A percentile compares a stretch with the other conserved stretches of the same genome.
Evolutionary conservation across 495 filamentous ascomycete genomes (phyloP).

Genomic region (Cudoniella acicularis): DNA sequence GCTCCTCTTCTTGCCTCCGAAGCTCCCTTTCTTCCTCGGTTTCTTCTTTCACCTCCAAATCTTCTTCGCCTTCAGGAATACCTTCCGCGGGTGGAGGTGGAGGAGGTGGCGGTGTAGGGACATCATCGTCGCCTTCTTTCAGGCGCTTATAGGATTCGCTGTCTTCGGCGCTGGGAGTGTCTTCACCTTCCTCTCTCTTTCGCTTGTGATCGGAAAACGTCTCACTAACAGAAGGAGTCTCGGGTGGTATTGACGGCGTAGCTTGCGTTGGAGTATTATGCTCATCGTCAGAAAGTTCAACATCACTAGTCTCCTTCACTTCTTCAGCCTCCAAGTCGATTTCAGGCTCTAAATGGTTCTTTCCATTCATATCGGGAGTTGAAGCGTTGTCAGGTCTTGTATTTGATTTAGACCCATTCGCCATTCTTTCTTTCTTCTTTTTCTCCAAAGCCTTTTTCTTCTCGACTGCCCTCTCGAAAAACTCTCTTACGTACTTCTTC

Average conservation of each 20-base stretch:
- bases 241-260: not conserved
- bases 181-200: slow-evolving; percentile 49
- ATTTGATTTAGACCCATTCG: slow-evolving; percentile 9
- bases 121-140: slow-evolving; percentile 34
- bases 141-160: slow-evolving; percentile 38
- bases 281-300: slow-evolving; percentile 58
- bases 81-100: slow-evolving; percentile 21
- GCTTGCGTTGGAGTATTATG: slow-evolving; percentile 27
- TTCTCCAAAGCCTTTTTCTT: slow-evolving; percentile 71
- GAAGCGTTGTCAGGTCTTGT: slow-evolving; percentile 12
- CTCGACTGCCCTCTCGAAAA: slow-evolving; percentile 76
- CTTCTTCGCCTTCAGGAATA: slow-evolving; percentile 6
- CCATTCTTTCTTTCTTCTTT: slow-evolving; percentile 49
- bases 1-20: slow-evolving; percentile 23
- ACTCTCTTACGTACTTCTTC: slow-evolving; percentile 75
- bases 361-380: slow-evolving; percentile 29
- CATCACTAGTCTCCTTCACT: slow-evolving; percentile 34
- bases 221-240: slow-evolving; percentile 6
- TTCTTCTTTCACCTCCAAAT: slow-evolving; percentile 8
- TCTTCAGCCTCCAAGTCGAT: slow-evolving; percentile 18
- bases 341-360: slow-evolving; percentile 24
- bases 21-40: slow-evolving; percentile 23
- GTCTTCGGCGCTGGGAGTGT: slow-evolving; percentile 30
- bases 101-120: slow-evolving; percentile 23
- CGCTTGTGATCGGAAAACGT: slow-evolving; percentile 53